Evolutionary conservation across 2,329 filamentous ascomycete species (phyloP).

Genomic region (Alternaria infectoria): DNA sequence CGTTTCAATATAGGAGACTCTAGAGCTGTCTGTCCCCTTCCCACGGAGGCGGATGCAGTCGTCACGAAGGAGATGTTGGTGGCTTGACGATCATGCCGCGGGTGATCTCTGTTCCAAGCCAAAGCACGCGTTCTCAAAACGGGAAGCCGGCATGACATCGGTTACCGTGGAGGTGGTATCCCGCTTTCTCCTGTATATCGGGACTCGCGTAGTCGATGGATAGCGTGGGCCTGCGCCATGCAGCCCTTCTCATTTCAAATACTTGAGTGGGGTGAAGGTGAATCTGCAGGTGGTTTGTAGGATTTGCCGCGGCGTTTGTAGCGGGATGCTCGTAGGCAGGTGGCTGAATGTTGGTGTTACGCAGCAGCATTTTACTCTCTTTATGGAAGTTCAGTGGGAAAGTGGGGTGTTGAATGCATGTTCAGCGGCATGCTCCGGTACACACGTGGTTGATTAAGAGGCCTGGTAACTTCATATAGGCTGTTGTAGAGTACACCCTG

Average conservation of each 20-base stretch:
- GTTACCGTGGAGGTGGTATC: neutral
- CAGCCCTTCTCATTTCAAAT: neutral
- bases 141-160: neutral
- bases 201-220: neutral
- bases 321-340: neutral
- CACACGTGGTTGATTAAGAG: neutral
- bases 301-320: neutral
- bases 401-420: neutral
- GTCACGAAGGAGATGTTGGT: too few species aligned
- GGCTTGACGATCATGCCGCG: neutral
- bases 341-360: neutral
- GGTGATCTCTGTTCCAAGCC: accelerated
- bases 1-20: too few species aligned
- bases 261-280: neutral
- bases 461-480: neutral
- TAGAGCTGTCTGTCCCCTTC: too few species aligned
- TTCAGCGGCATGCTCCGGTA: neutral
- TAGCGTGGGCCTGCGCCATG: neutral
- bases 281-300: neutral
- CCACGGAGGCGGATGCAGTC: too few species aligned
- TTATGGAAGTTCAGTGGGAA: too few species aligned
- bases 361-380: too few species aligned
- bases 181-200: neutral
- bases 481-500: neutral
- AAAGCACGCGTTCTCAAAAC: neutral